Conservation (phyloP, 2,329 filamentous ascomycete genomes). For the Hymenoscyphus salicellus region DNA sequence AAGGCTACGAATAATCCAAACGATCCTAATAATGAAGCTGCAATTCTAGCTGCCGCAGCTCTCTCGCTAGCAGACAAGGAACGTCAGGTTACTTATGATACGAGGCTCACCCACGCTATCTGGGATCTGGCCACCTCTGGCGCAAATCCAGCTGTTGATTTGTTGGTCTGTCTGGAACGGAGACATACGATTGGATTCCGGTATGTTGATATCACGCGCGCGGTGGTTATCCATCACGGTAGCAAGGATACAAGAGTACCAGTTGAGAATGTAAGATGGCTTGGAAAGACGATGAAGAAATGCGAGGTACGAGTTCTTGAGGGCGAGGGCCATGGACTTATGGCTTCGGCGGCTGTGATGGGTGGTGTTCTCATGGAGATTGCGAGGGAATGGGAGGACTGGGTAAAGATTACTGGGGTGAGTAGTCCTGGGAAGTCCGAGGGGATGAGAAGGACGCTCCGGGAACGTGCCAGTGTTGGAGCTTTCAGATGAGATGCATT, state of each 20-base stretch:
- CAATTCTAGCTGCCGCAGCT: conserved; percentile 48
- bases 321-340: conserved; percentile 89
- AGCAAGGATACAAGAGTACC: conserved; percentile 87
- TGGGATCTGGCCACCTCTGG: conserved; percentile 90
- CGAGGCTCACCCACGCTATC: conserved; percentile 83
- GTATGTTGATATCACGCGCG: conserved; percentile 90
- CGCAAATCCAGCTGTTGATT: conserved; percentile 89
- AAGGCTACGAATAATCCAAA: conserved; percentile 28
- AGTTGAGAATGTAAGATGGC: conserved; percentile 91
- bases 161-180: conserved; percentile 88
- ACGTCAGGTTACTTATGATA: conserved; percentile 74
- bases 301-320: conserved; percentile 90
- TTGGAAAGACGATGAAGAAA: conserved; percentile 87
- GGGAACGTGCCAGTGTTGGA: conserved; percentile 34
- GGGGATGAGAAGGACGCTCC: conserved; percentile 26
- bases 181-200: conserved; percentile 90
- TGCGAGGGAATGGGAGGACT: conserved; percentile 88
- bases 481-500: conserved; percentile 29
- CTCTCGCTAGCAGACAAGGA: conserved; percentile 66
- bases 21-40: conserved; percentile 35
- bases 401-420: conserved; percentile 60
- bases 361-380: conserved; percentile 92
- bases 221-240: conserved; percentile 92
- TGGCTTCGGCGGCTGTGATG: conserved; percentile 94
- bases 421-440: conserved; percentile 27